Evolutionary conservation across 2,329 filamentous ascomycete genomes (phyloP), one percentile per base, ranked within the genome.

Genomic region (Calonectria crousiana): DNA sequence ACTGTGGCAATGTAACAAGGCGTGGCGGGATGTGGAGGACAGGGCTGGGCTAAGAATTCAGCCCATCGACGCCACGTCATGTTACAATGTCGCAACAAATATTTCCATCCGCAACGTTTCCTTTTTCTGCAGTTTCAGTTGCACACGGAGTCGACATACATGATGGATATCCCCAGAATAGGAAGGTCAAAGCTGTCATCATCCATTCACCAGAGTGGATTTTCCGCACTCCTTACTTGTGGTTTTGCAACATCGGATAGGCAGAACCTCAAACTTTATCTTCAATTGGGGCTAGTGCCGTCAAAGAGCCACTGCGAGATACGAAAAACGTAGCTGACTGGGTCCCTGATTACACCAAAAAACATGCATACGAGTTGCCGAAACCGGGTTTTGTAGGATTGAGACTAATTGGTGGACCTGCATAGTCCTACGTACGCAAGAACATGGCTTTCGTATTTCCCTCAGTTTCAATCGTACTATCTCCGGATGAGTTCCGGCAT

Each of bases 361-460:
- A 41, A 60, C 28, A 60, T 38, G 56, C 56, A 10, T 60, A 60
- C 56, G 56, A n/a, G 13, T 60, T 60, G 56, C 56, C 56, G 28
- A 38, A 60, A 60, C 11, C 34, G 56, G 13, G n/a, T 13, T 38
- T 11, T 60, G 56, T 10, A 60, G 34, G 56, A 60, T 60, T 60
- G 2, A 20, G 6, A 60, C 56, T 60, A 60, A 11, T 18, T 18
- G 56, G 56, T 60, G 56, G 56, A 41, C 26, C 34, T 60, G 56
- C 56, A 60, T 60, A 60, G n/a, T 60, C 56, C 34, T 18, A 9
- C n/a, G n/a, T 20, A 60, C n/a, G 56, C 34, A 9, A 28, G 34
- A 5, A 60, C 56, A 34, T 60, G 56, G 56, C 23, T 60, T 60
- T 60, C 34, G 56, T 60, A 60, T 60, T 60, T 60, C 34, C 56